Evolutionary conservation across 2,329 filamentous ascomycete species (phyloP).

Genomic region (Fusarium nelsonii): DNA sequence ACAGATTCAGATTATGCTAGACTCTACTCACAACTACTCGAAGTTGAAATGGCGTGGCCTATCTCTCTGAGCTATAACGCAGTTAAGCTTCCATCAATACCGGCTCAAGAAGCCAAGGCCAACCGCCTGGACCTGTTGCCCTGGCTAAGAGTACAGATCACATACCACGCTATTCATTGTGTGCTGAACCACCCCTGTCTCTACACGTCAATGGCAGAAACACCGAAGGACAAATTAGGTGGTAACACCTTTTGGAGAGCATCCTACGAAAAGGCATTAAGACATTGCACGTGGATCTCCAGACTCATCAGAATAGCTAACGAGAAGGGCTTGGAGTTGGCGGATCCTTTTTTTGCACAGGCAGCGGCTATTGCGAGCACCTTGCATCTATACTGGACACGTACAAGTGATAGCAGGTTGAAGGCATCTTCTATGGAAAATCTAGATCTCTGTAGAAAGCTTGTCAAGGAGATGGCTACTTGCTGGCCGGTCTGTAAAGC

Average conservation of each 20-base stretch:
- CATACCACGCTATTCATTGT: slow-evolving; percentile 28
- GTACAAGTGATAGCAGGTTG: neutral
- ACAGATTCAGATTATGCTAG: slow-evolving; percentile 27
- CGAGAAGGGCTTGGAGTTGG: slow-evolving; percentile 17
- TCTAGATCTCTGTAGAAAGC: slow-evolving; percentile 17
- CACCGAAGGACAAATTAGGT: slow-evolving; percentile 10
- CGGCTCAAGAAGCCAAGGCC: neutral
- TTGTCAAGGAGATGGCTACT: slow-evolving; percentile 25
- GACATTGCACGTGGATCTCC: slow-evolving; percentile 35
- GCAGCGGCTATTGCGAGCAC: slow-evolving; percentile 33
- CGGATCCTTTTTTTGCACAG: slow-evolving; percentile 33
- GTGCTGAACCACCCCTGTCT: slow-evolving; percentile 33
- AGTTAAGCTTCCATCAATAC: neutral
- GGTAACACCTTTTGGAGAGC: slow-evolving; percentile 27
- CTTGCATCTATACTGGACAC: slow-evolving; percentile 19
- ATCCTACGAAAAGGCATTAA: slow-evolving; percentile 21
- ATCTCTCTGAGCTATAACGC: slow-evolving; percentile 20
- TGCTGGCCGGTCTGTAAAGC: slow-evolving; percentile 29
- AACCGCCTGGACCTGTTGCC: slow-evolving; percentile 19
- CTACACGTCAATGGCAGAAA: slow-evolving; percentile 17
- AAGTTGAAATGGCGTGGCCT: slow-evolving; percentile 2
- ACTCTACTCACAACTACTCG: slow-evolving; percentile 3
- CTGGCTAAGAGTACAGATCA: slow-evolving; percentile 25
- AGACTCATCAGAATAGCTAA: slow-evolving; percentile 18
- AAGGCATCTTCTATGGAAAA: slow-evolving; percentile 6